phyloP scores from a whole-genome alignment of 805 yeast genomes.

The Candida silvatica region DNA sequence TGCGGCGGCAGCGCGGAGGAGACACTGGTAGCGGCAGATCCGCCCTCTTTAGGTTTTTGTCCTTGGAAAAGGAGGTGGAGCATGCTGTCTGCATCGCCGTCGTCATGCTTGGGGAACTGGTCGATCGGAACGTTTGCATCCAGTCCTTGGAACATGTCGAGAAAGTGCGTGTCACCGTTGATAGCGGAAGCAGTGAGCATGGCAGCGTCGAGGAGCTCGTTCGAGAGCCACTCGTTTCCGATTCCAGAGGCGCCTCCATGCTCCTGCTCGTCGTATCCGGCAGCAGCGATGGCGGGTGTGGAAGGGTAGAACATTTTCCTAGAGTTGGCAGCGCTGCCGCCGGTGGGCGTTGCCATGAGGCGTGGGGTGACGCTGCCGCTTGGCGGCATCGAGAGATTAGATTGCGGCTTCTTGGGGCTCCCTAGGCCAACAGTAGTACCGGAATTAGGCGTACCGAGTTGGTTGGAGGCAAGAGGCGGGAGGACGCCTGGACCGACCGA shows the following conservation, averaged over 20 bases:
- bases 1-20: conserved; percentile 3
- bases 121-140: conserved; percentile 1
- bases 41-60: conserved; percentile 16
- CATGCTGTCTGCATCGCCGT: conserved; percentile 33
- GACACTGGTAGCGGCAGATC: conserved; percentile 5
- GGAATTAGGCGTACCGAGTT: not conserved
- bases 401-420: no score
- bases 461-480: not conserved
- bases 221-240: conserved; percentile 63
- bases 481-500: no score
- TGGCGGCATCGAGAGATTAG: no score
- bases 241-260: conserved; percentile 8
- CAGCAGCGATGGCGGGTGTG: conserved; percentile 1
- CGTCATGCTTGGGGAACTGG: conserved; percentile 4
- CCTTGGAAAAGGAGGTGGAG: conserved; percentile 46
- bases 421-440: no score
- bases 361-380: no score
- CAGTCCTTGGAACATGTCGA: conserved; percentile 38
- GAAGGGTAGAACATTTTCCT: not conserved
- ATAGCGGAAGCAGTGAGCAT: conserved; percentile 65
- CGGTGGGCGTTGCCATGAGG: no score
- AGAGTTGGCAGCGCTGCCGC: not conserved
- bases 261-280: not conserved
- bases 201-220: conserved; percentile 65
- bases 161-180: conserved; percentile 49